Base-by-base conservation (phyloP, 2,329 filamentous ascomycete species). In the Calonectria pseudoturangicola region DNA sequence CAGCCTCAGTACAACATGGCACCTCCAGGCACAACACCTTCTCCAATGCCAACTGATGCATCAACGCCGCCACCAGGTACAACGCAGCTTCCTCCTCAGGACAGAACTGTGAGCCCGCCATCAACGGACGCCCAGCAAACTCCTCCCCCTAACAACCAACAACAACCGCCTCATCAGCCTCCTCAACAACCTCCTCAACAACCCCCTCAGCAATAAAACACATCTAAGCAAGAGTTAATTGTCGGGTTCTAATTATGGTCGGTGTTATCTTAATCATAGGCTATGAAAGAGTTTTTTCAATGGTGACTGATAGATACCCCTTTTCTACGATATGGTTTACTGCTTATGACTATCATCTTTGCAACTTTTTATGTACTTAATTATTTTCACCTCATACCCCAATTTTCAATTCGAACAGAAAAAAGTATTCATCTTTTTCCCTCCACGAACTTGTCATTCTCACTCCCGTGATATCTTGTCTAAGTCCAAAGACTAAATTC, bases 1-100 rank as follows among this genome's bases (percentile, higher is more conserved):
- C 63, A 66, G 51, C 68, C 63, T 25, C 69, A 67, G 54, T 48
- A 64, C 39, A 70, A 50, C 41, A 64, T 63, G 47, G 50, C 45
- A 7, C 54, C 68, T 13, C 68, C 70, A 28, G 39, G 70, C 30
- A 63, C 36, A 30, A 50, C 56, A 2, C 64, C 69, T 7, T 71
- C 69, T 2, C 56, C 69, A 4, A 36, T 67, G 47, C 56, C 64
- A 8, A 28, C 62, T 16, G 56, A 56, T 12, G 28, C 58, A 10
- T 28, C 64, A 30, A 67, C 63, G 5, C 43, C 43, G 1, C 56
- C 69, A 6, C 58, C 60, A 5, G 54, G 3, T 16, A 60, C 62
- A 15, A 47, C 56, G 18, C 48, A 51, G 5, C 45, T 48, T 15
- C 47, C 65, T 10, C 21, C 41, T 4, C 43, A 60, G 43, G 45